Base-by-base conservation (phyloP, 768 basidiomycete species). In the Suillus hirtellus region DNA sequence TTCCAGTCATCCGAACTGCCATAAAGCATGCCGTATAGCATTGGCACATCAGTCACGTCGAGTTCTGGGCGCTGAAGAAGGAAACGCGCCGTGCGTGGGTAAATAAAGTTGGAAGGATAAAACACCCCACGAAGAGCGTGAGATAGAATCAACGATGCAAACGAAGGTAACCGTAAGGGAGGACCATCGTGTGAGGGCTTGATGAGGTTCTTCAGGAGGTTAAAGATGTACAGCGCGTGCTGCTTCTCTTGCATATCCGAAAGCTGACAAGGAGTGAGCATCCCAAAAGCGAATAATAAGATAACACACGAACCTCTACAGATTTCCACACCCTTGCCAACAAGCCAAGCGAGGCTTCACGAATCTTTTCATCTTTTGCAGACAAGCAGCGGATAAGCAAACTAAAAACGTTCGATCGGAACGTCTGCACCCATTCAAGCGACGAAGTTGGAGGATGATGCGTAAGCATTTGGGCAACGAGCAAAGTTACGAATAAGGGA, bases 21-120 rank as follows among this genome's bases (percentile, higher is more conserved):
- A 72, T 94, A 97, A 4, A 98, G 79, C 87, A 96, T 89, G 12
- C 81, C 81, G 70, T 93, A 98, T 5, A 99, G 76, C 88, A 98
- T 88, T 0, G 96, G 96, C 0, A 98, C 92, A 70, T 98, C 96
- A 1, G 77, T 79, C 1, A 78, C 77, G 69, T 98, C 96, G 8
- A 98, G 77, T 61, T 87, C 83, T 0, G 94, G 89, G 1, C 96
- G 86, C 74, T 97, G 95, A 0, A 99, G 83, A 6, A 99, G 84
- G 81, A 97, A 98, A 5, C 91, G 84, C 1, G 92, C 87, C 0
- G 89, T 91, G 17, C 89, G 77, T 0, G 96, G 94, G 71, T 96
- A 99, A 50, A 93, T 87, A 74, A 94, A 92, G 59, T 90, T 88
- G 2, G 92, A 88, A 0, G 96, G 95, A 65, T 93, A 89, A 76